Conservation (phyloP, 2,329 filamentous ascomycete genomes). For the Fusarium sp. region DNA sequence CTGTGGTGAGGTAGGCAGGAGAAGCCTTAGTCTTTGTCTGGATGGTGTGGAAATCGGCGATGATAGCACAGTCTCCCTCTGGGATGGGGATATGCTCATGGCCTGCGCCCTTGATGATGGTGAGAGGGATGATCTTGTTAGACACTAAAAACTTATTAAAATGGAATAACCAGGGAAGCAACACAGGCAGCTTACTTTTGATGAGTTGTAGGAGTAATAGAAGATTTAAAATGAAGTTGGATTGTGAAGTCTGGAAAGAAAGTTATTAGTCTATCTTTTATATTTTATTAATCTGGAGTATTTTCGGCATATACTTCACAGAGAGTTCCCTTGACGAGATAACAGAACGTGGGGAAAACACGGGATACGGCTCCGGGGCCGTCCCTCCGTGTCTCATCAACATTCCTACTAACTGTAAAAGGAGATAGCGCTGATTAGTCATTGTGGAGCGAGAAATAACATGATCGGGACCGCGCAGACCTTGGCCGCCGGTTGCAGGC, state of each 20-base stretch:
- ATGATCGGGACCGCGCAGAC: slow-evolving; percentile 14
- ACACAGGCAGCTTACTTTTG: not conserved
- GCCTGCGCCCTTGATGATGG: slow-evolving; percentile 37
- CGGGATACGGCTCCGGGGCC: slow-evolving; percentile 21
- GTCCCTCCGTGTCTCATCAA: slow-evolving; percentile 9
- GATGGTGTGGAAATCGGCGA: slow-evolving; percentile 34
- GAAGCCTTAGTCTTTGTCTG: slow-evolving; percentile 14
- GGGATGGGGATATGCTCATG: slow-evolving; percentile 35
- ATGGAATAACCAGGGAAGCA: not conserved
- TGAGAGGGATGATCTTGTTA: slow-evolving; percentile 37
- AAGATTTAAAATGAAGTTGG: not conserved
- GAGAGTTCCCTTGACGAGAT: not conserved
- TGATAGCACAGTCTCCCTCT: slow-evolving; percentile 25
- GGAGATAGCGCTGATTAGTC: not conserved
- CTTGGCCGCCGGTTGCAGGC: not conserved
- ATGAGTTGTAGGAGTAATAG: not conserved
- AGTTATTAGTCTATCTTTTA: not conserved
- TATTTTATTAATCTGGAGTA: not conserved
- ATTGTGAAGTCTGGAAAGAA: not conserved
- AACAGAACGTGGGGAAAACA: not conserved
- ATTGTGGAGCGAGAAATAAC: slow-evolving; percentile 6
- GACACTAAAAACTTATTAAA: slow-evolving; percentile 17
- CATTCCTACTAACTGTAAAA: not conserved
- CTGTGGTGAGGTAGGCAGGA: slow-evolving; percentile 25
- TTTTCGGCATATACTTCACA: no score